These are phyloP conservation scores for Lunasporangiospora selenospora DNA, from an alignment of 192 early-diverging fungal species.

Conservation along the genomic window DNA sequence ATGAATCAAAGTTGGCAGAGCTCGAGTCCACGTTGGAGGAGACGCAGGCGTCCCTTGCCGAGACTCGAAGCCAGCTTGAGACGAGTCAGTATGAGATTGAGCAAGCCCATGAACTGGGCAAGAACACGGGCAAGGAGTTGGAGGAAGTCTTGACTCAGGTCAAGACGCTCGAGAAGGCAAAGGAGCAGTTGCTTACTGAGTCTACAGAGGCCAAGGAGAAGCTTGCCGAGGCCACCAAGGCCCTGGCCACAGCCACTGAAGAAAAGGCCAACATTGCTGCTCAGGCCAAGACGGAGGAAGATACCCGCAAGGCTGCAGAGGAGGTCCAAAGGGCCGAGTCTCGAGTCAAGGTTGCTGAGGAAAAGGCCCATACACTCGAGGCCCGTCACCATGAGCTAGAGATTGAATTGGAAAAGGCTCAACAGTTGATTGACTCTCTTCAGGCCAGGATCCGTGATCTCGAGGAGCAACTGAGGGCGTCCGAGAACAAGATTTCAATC, in stretches of 20 bases:
- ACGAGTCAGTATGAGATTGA: slow-evolving; percentile 19
- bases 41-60: slow-evolving; percentile 19
- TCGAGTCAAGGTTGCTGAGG: too few species aligned
- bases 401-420: slow-evolving; percentile 32
- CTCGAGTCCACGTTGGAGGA: slow-evolving; percentile 14
- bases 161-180: slow-evolving; percentile 6
- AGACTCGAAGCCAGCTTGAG: slow-evolving; percentile 18
- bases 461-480: slow-evolving; percentile 25
- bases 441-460: slow-evolving; percentile 18
- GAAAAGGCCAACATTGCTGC: too few species aligned
- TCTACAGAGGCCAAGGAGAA: slow-evolving; percentile 1
- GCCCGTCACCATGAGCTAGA: slow-evolving; percentile 37
- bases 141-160: slow-evolving; percentile 21
- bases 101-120: slow-evolving; percentile 22
- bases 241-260: too few species aligned
- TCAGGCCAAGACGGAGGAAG: too few species aligned
- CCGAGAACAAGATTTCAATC: slow-evolving; percentile 44
- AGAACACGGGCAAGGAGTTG: slow-evolving; percentile 13
- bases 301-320: too few species aligned
- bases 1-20: slow-evolving; percentile 6
- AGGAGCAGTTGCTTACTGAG: too few species aligned
- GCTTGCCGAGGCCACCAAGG: too few species aligned
- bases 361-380: slow-evolving; percentile 2
- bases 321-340: too few species aligned
- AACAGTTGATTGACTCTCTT: slow-evolving; percentile 26